Percentiles rank a stretch among this genome's conserved stretches.
Evolutionary conservation across 1,139 yeast species (phyloP).

Genomic region (Saccharomyces hybrid): DNA sequence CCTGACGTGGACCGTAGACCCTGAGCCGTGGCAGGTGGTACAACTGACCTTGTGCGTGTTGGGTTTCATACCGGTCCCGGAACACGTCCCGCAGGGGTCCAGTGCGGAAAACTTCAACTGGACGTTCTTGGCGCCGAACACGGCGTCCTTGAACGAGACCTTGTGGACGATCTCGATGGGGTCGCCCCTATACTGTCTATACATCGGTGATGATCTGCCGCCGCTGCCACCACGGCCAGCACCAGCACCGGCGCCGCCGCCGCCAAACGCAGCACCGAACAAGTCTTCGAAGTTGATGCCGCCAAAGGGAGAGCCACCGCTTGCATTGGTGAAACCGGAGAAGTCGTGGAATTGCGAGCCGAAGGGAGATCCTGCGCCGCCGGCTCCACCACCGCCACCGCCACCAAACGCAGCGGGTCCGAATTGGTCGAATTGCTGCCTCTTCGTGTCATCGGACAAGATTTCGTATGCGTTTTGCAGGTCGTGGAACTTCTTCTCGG

Average conservation of each 20-base stretch:
- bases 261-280: slow-evolving; percentile 68
- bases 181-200: slow-evolving; percentile 80
- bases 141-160: slow-evolving; percentile 76
- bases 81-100: slow-evolving; percentile 71
- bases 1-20: slow-evolving; percentile 78
- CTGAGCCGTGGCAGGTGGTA: slow-evolving; percentile 86
- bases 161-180: slow-evolving; percentile 75
- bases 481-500: slow-evolving; percentile 84
- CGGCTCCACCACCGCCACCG: slow-evolving; percentile 36
- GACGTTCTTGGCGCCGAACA: slow-evolving; percentile 62
- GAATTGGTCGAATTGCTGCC: slow-evolving; percentile 83
- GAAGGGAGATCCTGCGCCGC: slow-evolving; percentile 33
- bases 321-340: slow-evolving; percentile 40
- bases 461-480: slow-evolving; percentile 92
- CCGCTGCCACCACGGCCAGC: slow-evolving; percentile 34
- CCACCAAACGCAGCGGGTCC: slow-evolving; percentile 83
- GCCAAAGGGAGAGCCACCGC: slow-evolving; percentile 30
- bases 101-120: slow-evolving; percentile 65
- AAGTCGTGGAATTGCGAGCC: slow-evolving; percentile 41
- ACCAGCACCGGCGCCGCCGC: slow-evolving; percentile 35
- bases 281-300: slow-evolving; percentile 75
- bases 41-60: slow-evolving; percentile 77
- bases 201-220: slow-evolving; percentile 31
- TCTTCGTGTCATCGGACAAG: slow-evolving; percentile 76
- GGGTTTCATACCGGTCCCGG: slow-evolving; percentile 74